Conservation (phyloP, 208 protist species). For the Trypanosoma mega region DNA sequence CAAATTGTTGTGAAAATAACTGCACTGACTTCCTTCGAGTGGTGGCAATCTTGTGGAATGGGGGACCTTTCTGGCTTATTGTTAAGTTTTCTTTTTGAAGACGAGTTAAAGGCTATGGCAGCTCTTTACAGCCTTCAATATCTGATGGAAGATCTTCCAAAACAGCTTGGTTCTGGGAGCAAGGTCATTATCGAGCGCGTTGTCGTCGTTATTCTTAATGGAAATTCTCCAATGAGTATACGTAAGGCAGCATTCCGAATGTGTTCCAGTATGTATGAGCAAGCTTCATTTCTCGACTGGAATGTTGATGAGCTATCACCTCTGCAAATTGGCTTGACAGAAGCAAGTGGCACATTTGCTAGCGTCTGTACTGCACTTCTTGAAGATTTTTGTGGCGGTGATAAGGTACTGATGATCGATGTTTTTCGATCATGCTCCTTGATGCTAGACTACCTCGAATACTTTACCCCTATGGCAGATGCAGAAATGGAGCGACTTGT, state of each 20-base stretch:
- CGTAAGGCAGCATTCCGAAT: conserved; percentile 84
- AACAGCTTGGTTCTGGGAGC: conserved; percentile 66
- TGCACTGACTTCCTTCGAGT: conserved; percentile 74
- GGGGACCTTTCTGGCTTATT: conserved; percentile 67
- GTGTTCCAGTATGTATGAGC: conserved; percentile 86
- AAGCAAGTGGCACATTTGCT: conserved; percentile 53
- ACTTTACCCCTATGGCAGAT: conserved; percentile 43
- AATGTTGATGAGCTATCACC: conserved; percentile 76
- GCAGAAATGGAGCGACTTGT: conserved; percentile 34
- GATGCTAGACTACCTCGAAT: conserved; percentile 86
- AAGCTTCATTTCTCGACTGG: conserved; percentile 80
- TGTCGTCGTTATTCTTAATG: conserved; percentile 38
- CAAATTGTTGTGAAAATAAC: conserved; percentile 87
- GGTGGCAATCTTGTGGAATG: conserved; percentile 58
- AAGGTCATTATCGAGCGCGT: conserved; percentile 68
- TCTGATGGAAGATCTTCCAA: conserved; percentile 85
- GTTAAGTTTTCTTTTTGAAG: conserved; percentile 64
- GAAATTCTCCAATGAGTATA: conserved; percentile 30
- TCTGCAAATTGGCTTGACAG: conserved; percentile 68
- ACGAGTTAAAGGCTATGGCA: conserved; percentile 58
- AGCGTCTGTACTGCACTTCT: conserved; percentile 67
- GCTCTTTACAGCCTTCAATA: conserved; percentile 87
- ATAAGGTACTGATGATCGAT: conserved; percentile 51
- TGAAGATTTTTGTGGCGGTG: conserved; percentile 45
- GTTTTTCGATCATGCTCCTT: conserved; percentile 71